These are phyloP conservation scores for Corchorus capsularis DNA, from an alignment of 345 rosid genomes.

Conservation along the genomic window DNA sequence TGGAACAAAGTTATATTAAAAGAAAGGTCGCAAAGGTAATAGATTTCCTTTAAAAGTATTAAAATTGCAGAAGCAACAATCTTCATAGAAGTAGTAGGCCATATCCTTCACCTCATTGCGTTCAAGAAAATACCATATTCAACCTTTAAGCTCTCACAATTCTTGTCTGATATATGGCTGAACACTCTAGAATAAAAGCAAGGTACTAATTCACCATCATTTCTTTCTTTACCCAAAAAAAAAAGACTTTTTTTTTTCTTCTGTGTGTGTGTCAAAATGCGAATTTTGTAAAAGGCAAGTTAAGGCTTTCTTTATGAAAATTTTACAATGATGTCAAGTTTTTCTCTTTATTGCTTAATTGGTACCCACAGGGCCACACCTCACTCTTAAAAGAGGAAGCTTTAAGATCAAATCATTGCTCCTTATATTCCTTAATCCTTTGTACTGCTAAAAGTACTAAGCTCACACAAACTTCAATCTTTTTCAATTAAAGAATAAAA, in stretches of 20 bases:
- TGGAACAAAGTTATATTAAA: background rate
- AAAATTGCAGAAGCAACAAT: background rate
- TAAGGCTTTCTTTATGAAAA: background rate
- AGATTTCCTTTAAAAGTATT: background rate
- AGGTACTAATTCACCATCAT: background rate
- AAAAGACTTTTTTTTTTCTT: too few species aligned
- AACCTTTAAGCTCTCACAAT: conserved; percentile 2
- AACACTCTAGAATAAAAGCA: background rate
- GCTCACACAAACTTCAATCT: background rate
- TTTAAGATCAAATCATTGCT: conserved; percentile 14
- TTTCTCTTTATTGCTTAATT: conserved; percentile 9
- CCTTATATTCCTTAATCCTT: too few species aligned
- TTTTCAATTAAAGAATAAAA: background rate
- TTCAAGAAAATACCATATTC: background rate
- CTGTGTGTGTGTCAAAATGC: background rate
- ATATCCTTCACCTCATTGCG: background rate
- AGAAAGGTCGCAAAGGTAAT: background rate
- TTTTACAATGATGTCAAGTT: conserved; percentile 6
- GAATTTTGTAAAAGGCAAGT: conserved; percentile 15
- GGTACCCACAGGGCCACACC: conserved; percentile 5
- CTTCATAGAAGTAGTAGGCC: background rate
- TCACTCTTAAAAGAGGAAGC: conserved; percentile 11
- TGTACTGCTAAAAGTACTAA: background rate
- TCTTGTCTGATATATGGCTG: background rate
- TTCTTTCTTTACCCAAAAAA: too few species aligned